Conservation (phyloP, 1,284 basidiomycete genomes). For the Anthracocystis setariae region DNA sequence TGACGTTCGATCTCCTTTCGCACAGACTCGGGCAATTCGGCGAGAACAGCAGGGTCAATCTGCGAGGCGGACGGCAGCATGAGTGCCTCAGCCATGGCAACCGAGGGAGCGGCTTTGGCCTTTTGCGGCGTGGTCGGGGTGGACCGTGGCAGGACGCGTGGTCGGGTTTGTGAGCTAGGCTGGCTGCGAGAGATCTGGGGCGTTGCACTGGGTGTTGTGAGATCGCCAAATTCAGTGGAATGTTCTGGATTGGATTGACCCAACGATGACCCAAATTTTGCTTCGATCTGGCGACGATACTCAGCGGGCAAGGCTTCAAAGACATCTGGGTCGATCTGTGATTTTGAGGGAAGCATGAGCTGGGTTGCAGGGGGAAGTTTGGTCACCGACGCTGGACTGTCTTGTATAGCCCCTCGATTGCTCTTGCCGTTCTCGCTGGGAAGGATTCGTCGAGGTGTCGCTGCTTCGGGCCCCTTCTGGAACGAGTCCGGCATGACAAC, state of each 20-base stretch:
- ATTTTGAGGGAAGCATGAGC: constrained; percentile 55
- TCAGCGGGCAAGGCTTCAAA: constrained; percentile 45
- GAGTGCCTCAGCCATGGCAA: constrained; percentile 34
- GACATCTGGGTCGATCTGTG: constrained; percentile 55
- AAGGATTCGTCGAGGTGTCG: constrained; percentile 21
- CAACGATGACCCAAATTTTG: constrained; percentile 33
- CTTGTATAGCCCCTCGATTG: background rate
- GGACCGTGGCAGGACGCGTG: constrained; percentile 29
- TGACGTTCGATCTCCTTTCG: constrained; percentile 60
- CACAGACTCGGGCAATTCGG: constrained; percentile 55
- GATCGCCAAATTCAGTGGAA: too few species aligned
- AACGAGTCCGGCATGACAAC: constrained; percentile 20
- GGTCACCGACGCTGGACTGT: background rate
- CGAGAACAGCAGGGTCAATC: constrained; percentile 60
- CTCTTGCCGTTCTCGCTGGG: background rate
- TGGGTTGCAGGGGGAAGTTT: constrained; percentile 34
- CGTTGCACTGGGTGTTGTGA: constrained; percentile 1
- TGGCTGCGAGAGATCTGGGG: background rate
- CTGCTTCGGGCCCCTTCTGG: constrained; percentile 35
- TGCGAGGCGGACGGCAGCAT: constrained; percentile 59
- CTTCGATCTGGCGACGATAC: constrained; percentile 52
- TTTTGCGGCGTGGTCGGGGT: constrained; percentile 42
- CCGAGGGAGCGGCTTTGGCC: constrained; percentile 32
- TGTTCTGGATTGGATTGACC: too few species aligned
- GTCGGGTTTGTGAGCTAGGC: constrained; percentile 13